phyloP scores from a whole-genome alignment of 805 yeast genomes.

The Candida montana region DNA sequence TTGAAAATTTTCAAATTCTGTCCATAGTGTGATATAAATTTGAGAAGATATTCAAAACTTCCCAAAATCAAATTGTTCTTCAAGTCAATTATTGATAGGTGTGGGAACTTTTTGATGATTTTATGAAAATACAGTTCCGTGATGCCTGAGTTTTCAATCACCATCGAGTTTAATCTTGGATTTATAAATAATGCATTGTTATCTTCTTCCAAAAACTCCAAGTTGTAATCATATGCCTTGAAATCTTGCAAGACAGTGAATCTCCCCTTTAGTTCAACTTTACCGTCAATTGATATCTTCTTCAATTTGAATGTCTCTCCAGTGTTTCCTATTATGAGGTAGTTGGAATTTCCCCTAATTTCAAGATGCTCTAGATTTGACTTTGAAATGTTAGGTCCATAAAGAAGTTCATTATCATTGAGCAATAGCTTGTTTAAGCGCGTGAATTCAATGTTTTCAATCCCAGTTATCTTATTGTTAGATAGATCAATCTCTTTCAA shows the following conservation, averaged over 20 bases:
- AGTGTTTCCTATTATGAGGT: neutral
- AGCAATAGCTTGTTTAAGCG: neutral
- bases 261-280: conserved; percentile 1
- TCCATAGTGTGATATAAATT: conserved; percentile 4
- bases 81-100: conserved; percentile 7
- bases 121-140: conserved; percentile 1
- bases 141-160: conserved; percentile 4
- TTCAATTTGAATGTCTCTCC: conserved; percentile 1
- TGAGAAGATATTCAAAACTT: conserved; percentile 3
- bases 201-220: neutral
- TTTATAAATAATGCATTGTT: neutral
- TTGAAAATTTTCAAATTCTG: conserved; percentile 7
- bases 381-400: neutral
- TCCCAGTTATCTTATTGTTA: conserved; percentile 10
- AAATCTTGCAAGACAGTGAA: conserved; percentile 4
- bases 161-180: conserved; percentile 1
- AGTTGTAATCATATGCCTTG: neutral
- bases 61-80: conserved; percentile 9
- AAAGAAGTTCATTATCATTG: conserved; percentile 1
- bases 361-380: conserved; percentile 1
- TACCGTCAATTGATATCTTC: conserved; percentile 7
- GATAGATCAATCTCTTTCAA: conserved; percentile 13
- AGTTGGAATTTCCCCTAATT: conserved; percentile 1
- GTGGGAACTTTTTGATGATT: conserved; percentile 7
- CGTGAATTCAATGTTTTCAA: conserved; percentile 1